phyloP scores from a whole-genome alignment of 805 yeast species.

The Saturnispora sekii region DNA sequence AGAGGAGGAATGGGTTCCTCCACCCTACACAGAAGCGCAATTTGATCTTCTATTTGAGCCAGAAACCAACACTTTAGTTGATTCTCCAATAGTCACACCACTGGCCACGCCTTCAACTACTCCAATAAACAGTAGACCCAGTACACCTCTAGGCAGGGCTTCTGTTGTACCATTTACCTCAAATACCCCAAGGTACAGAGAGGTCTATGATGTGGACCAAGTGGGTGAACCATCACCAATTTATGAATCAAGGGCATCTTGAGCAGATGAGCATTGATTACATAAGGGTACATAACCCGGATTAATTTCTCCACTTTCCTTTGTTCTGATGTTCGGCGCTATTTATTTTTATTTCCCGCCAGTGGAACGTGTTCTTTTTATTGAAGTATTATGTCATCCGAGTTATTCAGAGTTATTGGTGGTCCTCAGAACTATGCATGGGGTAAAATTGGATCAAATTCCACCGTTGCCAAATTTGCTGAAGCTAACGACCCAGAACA shows the following conservation, averaged over 20 bases:
- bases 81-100: not conserved
- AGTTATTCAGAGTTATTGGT: constrained; percentile 26
- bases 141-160: too few relatives aligned
- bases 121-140: not conserved
- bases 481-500: constrained; percentile 54
- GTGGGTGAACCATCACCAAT: constrained; percentile 22
- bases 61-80: not conserved
- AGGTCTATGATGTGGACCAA: constrained; percentile 23
- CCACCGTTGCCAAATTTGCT: constrained; percentile 88
- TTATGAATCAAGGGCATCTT: constrained; percentile 10
- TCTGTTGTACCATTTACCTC: not conserved
- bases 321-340: too few relatives aligned
- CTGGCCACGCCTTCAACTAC: constrained; percentile 1
- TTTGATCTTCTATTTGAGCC: constrained; percentile 18
- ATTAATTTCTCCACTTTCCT: too few relatives aligned
- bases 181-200: constrained; percentile 19
- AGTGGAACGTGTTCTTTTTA: not conserved
- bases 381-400: constrained; percentile 15
- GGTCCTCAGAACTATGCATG: constrained; percentile 33
- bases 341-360: too few relatives aligned
- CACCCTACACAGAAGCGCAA: constrained; percentile 19
- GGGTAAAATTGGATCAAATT: constrained; percentile 67
- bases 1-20: constrained; percentile 10
- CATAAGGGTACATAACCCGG: too few relatives aligned
- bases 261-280: not conserved